Conservation (phyloP, 2,329 filamentous ascomycete species). For the Stylonectria norvegica region DNA sequence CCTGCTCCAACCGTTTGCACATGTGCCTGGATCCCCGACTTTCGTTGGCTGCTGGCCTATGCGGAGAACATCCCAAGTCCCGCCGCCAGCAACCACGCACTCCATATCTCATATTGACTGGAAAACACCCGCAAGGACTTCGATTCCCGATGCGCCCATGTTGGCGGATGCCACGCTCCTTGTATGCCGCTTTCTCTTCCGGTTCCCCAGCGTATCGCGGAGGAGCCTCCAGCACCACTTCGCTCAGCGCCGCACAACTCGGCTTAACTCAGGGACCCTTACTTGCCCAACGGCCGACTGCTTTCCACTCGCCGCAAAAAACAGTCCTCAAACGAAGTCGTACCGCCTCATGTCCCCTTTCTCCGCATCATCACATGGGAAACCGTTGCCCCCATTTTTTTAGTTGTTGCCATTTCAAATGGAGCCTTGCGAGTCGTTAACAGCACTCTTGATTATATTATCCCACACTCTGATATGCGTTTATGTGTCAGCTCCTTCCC, state of each 20-base stretch:
- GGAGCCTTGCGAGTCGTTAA: not conserved
- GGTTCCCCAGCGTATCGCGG: not conserved
- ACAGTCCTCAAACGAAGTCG: not conserved
- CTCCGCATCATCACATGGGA: not conserved
- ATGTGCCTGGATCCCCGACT: slow-evolving; percentile 43
- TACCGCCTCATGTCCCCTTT: not conserved
- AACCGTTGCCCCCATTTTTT: not conserved
- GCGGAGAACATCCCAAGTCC: slow-evolving; percentile 24
- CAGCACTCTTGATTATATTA: too few relatives aligned
- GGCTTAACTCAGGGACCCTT: not conserved
- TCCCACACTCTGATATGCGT: too few relatives aligned
- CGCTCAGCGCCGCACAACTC: not conserved
- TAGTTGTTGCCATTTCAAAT: not conserved
- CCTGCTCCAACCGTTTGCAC: slow-evolving; percentile 41
- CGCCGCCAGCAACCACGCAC: too few relatives aligned
- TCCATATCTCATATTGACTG: too few relatives aligned
- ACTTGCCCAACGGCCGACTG: not conserved
- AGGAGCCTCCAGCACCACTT: not conserved
- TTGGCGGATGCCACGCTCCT: slow-evolving; percentile 3
- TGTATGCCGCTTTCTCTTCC: not conserved
- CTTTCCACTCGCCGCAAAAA: not conserved
- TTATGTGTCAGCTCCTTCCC: too few relatives aligned
- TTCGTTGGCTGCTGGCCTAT: slow-evolving; percentile 42
- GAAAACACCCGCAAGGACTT: too few relatives aligned
- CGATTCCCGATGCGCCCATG: too few relatives aligned